These are phyloP conservation scores for Colletotrichum cuscutae DNA, from an alignment of 2,329 filamentous ascomycete genomes.

Conservation along the genomic window DNA sequence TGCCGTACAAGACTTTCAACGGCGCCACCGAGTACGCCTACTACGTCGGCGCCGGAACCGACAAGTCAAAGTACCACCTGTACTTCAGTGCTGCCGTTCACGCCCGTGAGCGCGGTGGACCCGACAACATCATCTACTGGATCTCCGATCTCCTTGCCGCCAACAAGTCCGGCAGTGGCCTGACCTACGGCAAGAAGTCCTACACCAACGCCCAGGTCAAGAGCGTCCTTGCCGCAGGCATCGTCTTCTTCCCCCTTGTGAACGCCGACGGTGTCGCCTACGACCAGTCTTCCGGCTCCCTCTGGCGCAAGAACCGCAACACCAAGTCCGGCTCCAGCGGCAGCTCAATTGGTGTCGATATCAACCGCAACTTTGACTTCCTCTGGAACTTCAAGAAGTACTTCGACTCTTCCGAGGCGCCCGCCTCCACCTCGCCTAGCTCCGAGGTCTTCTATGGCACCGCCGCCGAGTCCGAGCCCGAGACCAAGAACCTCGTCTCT, in stretches of 20 bases:
- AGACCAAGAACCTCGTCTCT: conserved; percentile 60
- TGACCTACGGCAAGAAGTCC: conserved; percentile 61
- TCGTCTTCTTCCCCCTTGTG: conserved; percentile 62
- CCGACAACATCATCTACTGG: conserved; percentile 68
- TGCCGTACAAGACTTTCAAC: conserved; percentile 53
- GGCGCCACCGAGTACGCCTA: conserved; percentile 44
- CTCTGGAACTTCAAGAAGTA: conserved; percentile 62
- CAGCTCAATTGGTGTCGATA: conserved; percentile 56
- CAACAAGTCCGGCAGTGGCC: conserved; percentile 56
- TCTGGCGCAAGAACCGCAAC: conserved; percentile 69
- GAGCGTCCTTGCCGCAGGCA: conserved; percentile 60
- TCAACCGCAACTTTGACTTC: conserved; percentile 69
- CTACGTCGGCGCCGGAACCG: conserved; percentile 37
- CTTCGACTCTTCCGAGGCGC: conserved; percentile 51
- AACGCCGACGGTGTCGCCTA: conserved; percentile 65
- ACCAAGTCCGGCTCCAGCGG: conserved; percentile 15
- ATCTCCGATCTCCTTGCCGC: conserved; percentile 66
- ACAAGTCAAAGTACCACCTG: conserved; percentile 52
- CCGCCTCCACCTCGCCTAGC: conserved; percentile 47
- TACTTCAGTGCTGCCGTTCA: conserved; percentile 66
- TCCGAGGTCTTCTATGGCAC: conserved; percentile 57
- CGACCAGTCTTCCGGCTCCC: conserved; percentile 59
- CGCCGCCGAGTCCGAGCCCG: conserved; percentile 57
- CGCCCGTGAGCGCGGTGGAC: conserved; percentile 66
- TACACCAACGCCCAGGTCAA: conserved; percentile 64